phyloP scores from a whole-genome alignment of 192 early-diverging fungal genomes.

The Rhizoclosmatium globosum region DNA sequence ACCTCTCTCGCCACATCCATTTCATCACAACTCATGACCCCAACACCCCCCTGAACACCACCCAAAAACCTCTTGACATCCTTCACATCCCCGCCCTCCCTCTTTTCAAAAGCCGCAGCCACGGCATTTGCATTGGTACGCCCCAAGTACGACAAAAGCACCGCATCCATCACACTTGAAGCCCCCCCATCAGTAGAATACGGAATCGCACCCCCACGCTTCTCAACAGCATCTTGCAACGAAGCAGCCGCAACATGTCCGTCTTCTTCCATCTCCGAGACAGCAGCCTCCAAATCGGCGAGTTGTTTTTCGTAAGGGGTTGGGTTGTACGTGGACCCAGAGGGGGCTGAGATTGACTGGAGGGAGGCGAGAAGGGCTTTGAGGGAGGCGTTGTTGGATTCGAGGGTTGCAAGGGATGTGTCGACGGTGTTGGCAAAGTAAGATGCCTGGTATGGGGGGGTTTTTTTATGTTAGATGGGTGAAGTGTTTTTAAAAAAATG shows the following conservation, averaged over 20 bases:
- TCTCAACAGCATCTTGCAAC: slow-evolving; percentile 2
- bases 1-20: slow-evolving; percentile 23
- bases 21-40: slow-evolving; percentile 7
- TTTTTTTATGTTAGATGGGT: too few relatives aligned
- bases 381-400: slow-evolving; percentile 20
- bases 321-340: neutral
- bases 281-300: neutral
- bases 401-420: neutral
- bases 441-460: neutral
- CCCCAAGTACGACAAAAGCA: neutral
- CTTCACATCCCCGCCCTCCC: neutral
- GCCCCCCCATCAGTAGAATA: neutral
- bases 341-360: neutral
- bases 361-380: slow-evolving; percentile 26
- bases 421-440: slow-evolving; percentile 5
- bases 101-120: neutral
- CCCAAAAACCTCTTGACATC: slow-evolving; percentile 8
- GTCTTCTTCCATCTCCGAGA: neutral
- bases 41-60: neutral
- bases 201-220: neutral
- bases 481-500: neutral
- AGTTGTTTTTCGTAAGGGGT: neutral
- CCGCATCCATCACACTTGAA: neutral
- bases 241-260: neutral
- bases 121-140: neutral